Evolutionary conservation across 805 yeast species (phyloP), one percentile per base, ranked within the genome.

Genomic region (Kazachstania viticola): DNA sequence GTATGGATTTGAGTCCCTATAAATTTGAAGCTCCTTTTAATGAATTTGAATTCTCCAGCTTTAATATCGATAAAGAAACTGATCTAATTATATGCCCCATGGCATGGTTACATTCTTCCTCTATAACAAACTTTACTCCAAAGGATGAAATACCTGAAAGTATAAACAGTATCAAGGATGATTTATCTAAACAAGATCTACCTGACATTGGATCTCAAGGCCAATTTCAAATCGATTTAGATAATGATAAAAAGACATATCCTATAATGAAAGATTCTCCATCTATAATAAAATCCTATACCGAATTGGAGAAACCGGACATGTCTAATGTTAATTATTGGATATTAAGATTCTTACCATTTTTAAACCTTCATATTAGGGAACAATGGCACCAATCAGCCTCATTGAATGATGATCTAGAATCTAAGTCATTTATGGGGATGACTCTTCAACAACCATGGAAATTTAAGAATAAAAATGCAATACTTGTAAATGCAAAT

Each of bases 1-100:
- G 97, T 51, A 87, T 87, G 96, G 97, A 87, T 57, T 54, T 87
- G 39, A 85, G 82, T 51, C 95, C 95, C 0, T 79, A 81, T 52
- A 66, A 80, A 49, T 87, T 87, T 52, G 62, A 70, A 40, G 84
- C 94, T 1, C 85, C 93, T 1, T 85, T 83, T 56, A 62, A 67
- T 23, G 65, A 62, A 17, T 83, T 69, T 49, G 96, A 87, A 53
- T 82, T 80, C 54, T 67, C 87, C 0, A 51, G 56, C 18, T 62
- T 64, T 32, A 73, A 80, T 36, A 48, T 60, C 14, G 44, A 54
- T 0, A 64, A 73, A 27, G 46, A 61, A 9, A 70, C 72, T 0
- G 64, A 70, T 21, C 55, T 87, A 34, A 62, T 82, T 1, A 48
- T 87, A 11, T 72, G 79, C 37, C 94, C 95, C 2, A 84, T 80